Conservation (phyloP, 305 asterid species). For the Andrographis paniculata region DNA sequence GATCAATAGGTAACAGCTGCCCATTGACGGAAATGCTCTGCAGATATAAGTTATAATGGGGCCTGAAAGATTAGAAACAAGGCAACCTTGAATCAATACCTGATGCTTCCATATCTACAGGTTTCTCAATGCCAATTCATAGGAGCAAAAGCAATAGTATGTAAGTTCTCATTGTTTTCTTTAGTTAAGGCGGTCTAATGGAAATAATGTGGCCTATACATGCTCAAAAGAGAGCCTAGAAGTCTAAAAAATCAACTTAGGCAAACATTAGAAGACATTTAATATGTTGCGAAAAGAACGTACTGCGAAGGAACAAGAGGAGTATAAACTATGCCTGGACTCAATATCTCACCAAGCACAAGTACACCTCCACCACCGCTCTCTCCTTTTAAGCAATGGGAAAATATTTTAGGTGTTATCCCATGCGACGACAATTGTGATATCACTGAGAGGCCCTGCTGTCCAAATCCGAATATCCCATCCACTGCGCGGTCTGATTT, state of each 20-base stretch:
- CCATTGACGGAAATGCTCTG: conserved; percentile 91
- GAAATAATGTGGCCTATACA: neutral
- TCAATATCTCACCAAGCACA: conserved; percentile 94
- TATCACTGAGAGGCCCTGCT: conserved; percentile 66
- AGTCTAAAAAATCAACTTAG: neutral
- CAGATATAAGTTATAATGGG: conserved; percentile 82
- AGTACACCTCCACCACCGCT: conserved; percentile 80
- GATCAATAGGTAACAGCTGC: conserved; percentile 67
- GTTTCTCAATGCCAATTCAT: neutral
- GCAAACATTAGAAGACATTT: neutral
- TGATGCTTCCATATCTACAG: neutral
- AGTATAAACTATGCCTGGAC: conserved; percentile 74
- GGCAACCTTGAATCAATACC: neutral
- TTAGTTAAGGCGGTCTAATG: too few species aligned
- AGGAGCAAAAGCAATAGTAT: too few species aligned
- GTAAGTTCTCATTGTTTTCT: too few species aligned
- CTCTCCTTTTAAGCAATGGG: conserved; percentile 89
- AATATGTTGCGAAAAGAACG: conserved; percentile 30
- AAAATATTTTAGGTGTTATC: conserved; percentile 72
- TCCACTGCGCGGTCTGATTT: conserved; percentile 84
- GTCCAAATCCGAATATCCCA: conserved; percentile 90
- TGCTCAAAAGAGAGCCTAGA: neutral
- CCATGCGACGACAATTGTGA: conserved; percentile 76
- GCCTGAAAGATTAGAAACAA: conserved; percentile 41
- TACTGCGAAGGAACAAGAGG: conserved; percentile 94